Base-by-base conservation (phyloP, 495 filamentous ascomycete species). In the Lophiotrema nucula region DNA sequence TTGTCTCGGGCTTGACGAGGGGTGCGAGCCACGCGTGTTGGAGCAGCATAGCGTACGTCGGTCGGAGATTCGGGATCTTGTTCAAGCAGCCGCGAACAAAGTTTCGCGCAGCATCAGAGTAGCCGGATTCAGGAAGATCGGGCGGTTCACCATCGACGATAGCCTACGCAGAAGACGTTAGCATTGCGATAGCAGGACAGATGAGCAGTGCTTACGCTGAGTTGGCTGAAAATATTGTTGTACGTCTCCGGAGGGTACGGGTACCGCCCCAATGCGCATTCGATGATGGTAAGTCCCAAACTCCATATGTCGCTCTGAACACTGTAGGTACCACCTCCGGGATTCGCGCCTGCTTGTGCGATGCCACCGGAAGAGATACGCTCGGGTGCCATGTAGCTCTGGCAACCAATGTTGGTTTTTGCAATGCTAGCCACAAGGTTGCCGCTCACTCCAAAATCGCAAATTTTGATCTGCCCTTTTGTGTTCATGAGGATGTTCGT, bases 331-430 rank as follows among this genome's bases (percentile, higher is more conserved):
- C 93, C 92, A 44, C 82, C 82, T 23, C 81, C 83, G 31, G 77
- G 78, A 46, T 82, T 81, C 2, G 89, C 83, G 19, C 87, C 79
- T 10, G 87, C 82, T 65, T 89, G 85, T 65, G 90, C 84, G 60
- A 90, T 81, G 22, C 90, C 88, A 47, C 89, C 88, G 22, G 89
- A 88, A 25, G 88, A 87, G 56, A 99, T 99, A 48, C 93, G 81
- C 70, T 99, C 93, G 2, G 93, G 93, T 0, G 93, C 93, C 93
- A 99, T 99, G 75, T 99, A 99, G 72, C 91, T 96, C 70, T 99
- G 93, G 67, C 93, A 99, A 19, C 93, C 93, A 61, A 99, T 99
- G 69, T 99, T 99, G 21, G 93, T 99, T 73, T 96, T 97, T 21
- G 93, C 93, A 62, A 97, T 97, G 74, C 90, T 95, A 3, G 93